phyloP scores from a whole-genome alignment of 148 eudicot species.

The Chenopodium formosanum region DNA sequence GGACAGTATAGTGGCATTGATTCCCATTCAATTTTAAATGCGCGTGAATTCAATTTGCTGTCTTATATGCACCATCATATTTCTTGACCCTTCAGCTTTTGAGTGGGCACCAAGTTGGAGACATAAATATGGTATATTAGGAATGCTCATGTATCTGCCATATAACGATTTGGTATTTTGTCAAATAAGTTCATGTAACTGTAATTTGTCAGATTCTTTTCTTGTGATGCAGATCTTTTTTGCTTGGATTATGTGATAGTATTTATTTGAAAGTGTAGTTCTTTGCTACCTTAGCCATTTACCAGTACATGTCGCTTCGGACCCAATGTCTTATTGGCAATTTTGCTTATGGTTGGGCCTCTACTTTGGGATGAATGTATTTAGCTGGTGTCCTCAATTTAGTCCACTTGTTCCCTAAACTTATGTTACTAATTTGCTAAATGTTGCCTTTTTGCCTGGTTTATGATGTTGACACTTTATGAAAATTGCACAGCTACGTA shows the following conservation, averaged over 20 bases:
- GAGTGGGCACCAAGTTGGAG: conserved; percentile 6
- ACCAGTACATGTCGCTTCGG: too few species aligned
- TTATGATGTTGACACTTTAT: neutral
- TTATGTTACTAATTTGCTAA: neutral
- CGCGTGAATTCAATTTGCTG: neutral
- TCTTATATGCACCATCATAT: neutral
- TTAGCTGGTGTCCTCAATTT: neutral
- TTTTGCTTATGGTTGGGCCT: neutral
- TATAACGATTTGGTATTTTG: neutral
- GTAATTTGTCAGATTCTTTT: neutral
- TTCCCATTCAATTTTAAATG: neutral
- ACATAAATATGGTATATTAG: neutral
- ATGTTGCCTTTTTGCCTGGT: neutral
- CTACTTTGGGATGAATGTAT: neutral
- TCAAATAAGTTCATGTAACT: conserved; percentile 1
- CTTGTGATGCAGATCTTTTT: neutral
- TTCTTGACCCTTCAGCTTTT: conserved; percentile 6
- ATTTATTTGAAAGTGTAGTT: neutral
- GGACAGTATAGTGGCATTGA: neutral
- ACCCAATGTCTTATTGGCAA: neutral
- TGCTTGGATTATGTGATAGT: neutral
- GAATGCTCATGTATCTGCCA: neutral
- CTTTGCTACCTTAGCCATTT: neutral
- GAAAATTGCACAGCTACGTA: neutral
- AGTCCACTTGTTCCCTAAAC: neutral